Evolutionary conservation across 1,139 yeast species (phyloP).

Genomic region (Fermentozyma sake): DNA sequence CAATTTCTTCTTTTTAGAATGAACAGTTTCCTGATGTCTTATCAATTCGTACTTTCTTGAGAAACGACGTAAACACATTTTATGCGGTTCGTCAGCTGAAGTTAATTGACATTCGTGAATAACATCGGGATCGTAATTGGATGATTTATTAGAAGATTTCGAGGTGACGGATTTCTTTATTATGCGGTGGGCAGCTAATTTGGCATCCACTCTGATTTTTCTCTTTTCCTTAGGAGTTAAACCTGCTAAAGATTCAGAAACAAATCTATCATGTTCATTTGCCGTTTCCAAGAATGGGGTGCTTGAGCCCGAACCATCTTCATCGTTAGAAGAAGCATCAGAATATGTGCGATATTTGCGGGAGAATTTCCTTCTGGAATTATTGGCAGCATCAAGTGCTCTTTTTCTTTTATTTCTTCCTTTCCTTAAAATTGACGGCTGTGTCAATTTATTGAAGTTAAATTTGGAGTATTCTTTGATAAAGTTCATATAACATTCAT

Average conservation of each 20-base stretch:
- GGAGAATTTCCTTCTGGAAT: slow-evolving; percentile 3
- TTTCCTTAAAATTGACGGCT: slow-evolving; percentile 10
- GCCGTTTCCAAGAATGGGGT: slow-evolving; percentile 23
- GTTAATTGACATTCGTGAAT: slow-evolving; percentile 47
- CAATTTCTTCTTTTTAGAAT: slow-evolving; percentile 79
- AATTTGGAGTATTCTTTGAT: slow-evolving; percentile 31
- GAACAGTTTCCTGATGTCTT: slow-evolving; percentile 95
- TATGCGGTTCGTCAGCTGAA: slow-evolving; percentile 45
- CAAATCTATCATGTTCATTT: too few relatives aligned
- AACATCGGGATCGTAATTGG: slow-evolving; percentile 48
- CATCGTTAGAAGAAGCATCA: slow-evolving; percentile 9
- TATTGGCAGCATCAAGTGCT: slow-evolving; percentile 8
- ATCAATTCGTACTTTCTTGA: slow-evolving; percentile 93
- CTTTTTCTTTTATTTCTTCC: slow-evolving; percentile 10
- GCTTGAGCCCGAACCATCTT: slow-evolving; percentile 10
- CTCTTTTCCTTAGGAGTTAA: slow-evolving; percentile 19
- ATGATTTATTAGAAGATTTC: slow-evolving; percentile 31
- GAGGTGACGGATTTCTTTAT: slow-evolving; percentile 20
- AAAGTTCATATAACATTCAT: slow-evolving; percentile 37
- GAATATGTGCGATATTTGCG: slow-evolving; percentile 5
- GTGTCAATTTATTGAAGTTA: slow-evolving; percentile 17
- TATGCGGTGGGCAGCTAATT: slow-evolving; percentile 25
- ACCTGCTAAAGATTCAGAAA: slow-evolving; percentile 20
- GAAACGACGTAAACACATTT: slow-evolving; percentile 74
- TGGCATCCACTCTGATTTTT: slow-evolving; percentile 24